Conservation (phyloP, 164 flowering plant species). For the Aristolochia fimbriata region DNA sequence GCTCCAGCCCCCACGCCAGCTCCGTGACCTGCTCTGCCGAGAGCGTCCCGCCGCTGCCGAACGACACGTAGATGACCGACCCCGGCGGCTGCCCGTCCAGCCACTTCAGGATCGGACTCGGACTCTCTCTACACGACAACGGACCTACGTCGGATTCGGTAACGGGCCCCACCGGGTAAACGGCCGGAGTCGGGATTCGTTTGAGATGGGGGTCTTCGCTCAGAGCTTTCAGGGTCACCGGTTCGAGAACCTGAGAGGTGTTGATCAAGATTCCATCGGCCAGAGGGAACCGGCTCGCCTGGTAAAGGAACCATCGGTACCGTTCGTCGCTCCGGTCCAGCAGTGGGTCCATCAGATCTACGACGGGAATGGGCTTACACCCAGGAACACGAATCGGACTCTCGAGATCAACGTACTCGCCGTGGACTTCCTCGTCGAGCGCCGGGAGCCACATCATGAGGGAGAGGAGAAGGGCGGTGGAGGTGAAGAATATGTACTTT, state of each 20-base stretch:
- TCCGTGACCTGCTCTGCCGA: conserved; percentile 24
- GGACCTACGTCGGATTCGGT: conserved; percentile 5
- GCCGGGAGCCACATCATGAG: conserved; percentile 22
- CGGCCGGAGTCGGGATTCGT: neutral
- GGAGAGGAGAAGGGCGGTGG: conserved; percentile 15
- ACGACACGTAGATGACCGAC: conserved; percentile 35
- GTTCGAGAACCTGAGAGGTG: conserved; percentile 5
- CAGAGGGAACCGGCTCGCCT: neutral
- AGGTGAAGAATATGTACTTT: conserved; percentile 19
- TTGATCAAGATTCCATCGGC: conserved; percentile 9
- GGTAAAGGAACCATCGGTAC: conserved; percentile 20
- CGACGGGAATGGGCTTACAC: conserved; percentile 15
- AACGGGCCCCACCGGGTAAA: conserved; percentile 11
- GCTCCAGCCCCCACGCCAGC: conserved; percentile 43
- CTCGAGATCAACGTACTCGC: conserved; percentile 22
- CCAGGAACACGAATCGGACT: conserved; percentile 33
- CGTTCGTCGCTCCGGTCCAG: conserved; percentile 16
- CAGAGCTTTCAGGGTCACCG: neutral
- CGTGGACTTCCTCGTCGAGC: conserved; percentile 18
- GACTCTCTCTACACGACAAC: neutral
- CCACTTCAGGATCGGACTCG: conserved; percentile 25
- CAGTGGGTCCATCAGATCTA: conserved; percentile 21
- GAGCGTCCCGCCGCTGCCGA: conserved; percentile 48
- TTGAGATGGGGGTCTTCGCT: conserved; percentile 3
- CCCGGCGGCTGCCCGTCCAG: conserved; percentile 30